These are phyloP conservation scores for Tritrichomonas musculus DNA, from an alignment of 208 protist species.

Conservation along the genomic window DNA sequence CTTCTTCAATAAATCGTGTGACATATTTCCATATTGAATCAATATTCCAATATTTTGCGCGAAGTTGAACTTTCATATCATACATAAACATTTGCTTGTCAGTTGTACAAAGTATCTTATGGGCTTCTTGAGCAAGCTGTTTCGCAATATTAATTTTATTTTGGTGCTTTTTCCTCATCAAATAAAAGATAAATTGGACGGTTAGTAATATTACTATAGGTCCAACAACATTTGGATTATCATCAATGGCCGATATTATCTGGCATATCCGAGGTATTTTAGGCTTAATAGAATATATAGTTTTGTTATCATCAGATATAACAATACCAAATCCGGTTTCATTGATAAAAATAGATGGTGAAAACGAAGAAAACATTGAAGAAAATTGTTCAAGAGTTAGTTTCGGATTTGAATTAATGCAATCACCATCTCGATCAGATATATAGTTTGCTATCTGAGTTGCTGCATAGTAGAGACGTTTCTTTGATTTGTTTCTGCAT, in stretches of 20 bases:
- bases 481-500: not conserved
- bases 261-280: not conserved
- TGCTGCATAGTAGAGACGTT: not conserved
- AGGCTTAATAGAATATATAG: not conserved
- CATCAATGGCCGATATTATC: not conserved
- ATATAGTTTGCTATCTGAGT: not conserved
- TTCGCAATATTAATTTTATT: not conserved
- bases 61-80: conserved; percentile 11
- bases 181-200: not conserved
- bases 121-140: not conserved
- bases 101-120: not conserved
- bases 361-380: not conserved
- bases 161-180: not conserved
- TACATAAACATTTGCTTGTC: conserved; percentile 8
- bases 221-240: not conserved
- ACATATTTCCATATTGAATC: not conserved
- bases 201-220: not conserved
- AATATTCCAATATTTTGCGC: not conserved
- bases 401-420: not conserved
- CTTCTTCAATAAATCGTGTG: not conserved
- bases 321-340: not conserved
- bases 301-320: not conserved
- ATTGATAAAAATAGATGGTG: not conserved
- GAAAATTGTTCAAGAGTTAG: not conserved
- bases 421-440: not conserved